Conservation (phyloP, 2,329 filamentous ascomycete genomes). For the Botrytis galanthina region DNA sequence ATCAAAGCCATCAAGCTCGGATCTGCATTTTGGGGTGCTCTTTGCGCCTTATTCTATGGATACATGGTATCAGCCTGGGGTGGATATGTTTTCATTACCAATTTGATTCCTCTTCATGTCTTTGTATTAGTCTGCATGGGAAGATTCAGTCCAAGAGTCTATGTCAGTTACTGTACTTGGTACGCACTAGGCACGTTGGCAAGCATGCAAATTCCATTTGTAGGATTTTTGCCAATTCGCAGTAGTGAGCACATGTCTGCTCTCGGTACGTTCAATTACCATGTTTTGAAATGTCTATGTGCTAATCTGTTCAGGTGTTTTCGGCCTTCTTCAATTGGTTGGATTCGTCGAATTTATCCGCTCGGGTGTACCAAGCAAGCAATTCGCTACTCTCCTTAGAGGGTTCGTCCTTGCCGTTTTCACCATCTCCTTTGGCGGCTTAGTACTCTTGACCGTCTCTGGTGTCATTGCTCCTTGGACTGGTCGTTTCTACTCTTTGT, state of each 20-base stretch:
- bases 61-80: constrained; percentile 99
- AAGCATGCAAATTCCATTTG: constrained; percentile 99
- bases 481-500: constrained; percentile 97
- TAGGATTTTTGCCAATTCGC: constrained; percentile 92
- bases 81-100: constrained; percentile 99
- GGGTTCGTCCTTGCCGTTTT: constrained; percentile 74
- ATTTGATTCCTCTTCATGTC: constrained; percentile 88
- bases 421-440: constrained; percentile 65
- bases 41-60: constrained; percentile 94
- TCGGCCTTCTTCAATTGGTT: constrained; percentile 90
- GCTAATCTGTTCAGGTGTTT: constrained; percentile 63
- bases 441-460: constrained; percentile 84
- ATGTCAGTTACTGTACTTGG: constrained; percentile 97
- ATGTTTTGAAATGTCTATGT: constrained; percentile 16
- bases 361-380: constrained; percentile 82
- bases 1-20: constrained; percentile 97
- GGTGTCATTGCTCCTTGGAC: constrained; percentile 97
- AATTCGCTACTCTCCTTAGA: constrained; percentile 88
- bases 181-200: constrained; percentile 93
- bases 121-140: constrained; percentile 97
- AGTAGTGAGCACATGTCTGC: constrained; percentile 99
- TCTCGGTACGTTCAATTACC: constrained; percentile 59
- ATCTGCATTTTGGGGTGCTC: constrained; percentile 92
- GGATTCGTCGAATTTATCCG: constrained; percentile 90
- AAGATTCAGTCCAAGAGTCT: constrained; percentile 87